phyloP scores from a whole-genome alignment of 805 yeast species.

The Candida montana region DNA sequence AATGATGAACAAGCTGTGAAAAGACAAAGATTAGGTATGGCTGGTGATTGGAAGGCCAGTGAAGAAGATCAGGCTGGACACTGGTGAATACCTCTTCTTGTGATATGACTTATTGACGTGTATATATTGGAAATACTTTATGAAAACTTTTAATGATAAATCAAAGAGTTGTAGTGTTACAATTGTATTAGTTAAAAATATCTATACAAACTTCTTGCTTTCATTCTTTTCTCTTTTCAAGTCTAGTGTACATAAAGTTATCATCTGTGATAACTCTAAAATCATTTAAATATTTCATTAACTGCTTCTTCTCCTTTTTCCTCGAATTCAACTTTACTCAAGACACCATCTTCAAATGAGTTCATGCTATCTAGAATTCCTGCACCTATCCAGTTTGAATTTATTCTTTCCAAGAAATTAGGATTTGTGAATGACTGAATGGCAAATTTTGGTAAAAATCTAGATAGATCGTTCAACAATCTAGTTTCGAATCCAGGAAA shows the following conservation, averaged over 20 bases:
- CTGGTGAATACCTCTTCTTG: constrained; percentile 26
- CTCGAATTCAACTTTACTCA: constrained; percentile 61
- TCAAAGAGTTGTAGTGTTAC: background rate
- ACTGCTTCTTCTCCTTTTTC: constrained; percentile 56
- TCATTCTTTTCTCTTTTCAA: background rate
- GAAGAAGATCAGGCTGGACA: constrained; percentile 29
- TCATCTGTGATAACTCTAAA: no score
- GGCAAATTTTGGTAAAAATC: constrained; percentile 63
- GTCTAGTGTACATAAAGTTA: no score
- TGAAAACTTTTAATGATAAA: no score
- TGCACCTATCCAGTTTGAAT: constrained; percentile 78
- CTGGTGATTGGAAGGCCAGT: constrained; percentile 26
- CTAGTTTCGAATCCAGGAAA: constrained; percentile 69
- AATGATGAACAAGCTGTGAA: constrained; percentile 15
- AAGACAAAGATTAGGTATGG: constrained; percentile 27
- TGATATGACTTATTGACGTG: no score
- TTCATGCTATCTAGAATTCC: constrained; percentile 72
- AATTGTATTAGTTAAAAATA: no score
- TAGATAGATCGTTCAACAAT: constrained; percentile 54
- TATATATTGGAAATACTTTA: no score
- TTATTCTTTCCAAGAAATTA: constrained; percentile 55
- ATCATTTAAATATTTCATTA: constrained; percentile 38
- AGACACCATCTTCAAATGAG: constrained; percentile 78
- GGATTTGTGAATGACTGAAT: constrained; percentile 55
- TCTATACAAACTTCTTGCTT: no score